Base-by-base conservation (phyloP, 352 stramenopile genomes). In the Lagenidium giganteum region DNA sequence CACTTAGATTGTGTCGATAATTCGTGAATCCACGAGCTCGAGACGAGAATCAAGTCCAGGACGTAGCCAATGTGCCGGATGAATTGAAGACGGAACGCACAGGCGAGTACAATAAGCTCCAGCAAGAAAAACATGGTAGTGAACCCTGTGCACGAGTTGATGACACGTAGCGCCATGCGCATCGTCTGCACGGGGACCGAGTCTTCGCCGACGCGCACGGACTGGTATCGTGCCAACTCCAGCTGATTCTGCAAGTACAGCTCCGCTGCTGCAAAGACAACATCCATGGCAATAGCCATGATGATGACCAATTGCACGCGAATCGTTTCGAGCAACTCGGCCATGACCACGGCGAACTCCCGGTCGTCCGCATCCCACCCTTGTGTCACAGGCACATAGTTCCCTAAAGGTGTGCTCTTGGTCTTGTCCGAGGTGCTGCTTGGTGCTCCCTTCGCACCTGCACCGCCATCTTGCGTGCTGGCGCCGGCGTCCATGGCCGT, bases 71-170 rank as follows among this genome's bases (percentile, higher is more conserved):
- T 23, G 39, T 86, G 77, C 13, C 50, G 32, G 44, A 86, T 63
- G 48, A 90, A 86, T 23, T 59, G 49, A 0, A 45, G 47, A 7
- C 57, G 63, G 40, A 86, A 90, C 1, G 61, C 63, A 9, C 48
- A 43, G 13, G 63, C 17, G 13, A 86, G 41, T 28, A 83, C 49
- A 0, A 29, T 26, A 18, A 87, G 20, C 41, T 90, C 77, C 13
- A 86, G 51, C 24, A 80, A 25, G 40, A 86, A 90, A 32, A 83
- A 36, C 27, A 80, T 61, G 8, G 82, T 44, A 8, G 74, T 81
- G 38, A 90, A 83, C 8, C 74, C 64, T 7, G 64, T 64, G 17
- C 86, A 61, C 9, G 74, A 70, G 25, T 76, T 59, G n/a, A 85
- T 41, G 6, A 81, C 41, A 11, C 64, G 62, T 47, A 79, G 36